phyloP scores from a whole-genome alignment of 139 green algal species.

The Volvox africanus region DNA sequence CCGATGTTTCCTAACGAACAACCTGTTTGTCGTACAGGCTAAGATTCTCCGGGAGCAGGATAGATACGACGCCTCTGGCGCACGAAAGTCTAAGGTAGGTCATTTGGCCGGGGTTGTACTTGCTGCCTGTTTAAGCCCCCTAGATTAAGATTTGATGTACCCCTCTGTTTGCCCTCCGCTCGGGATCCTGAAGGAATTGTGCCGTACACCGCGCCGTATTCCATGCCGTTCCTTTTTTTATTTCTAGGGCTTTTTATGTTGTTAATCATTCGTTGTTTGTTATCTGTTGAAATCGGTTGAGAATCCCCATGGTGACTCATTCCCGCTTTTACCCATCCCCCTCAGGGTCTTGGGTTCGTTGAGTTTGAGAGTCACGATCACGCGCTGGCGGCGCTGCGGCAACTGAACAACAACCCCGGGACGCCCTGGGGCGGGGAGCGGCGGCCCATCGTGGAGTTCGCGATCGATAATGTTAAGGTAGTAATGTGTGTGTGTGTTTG shows the following conservation, averaged over 20 bases:
- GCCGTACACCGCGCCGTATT: no score
- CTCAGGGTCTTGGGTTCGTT: conserved; percentile 88
- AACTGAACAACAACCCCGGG: conserved; percentile 97
- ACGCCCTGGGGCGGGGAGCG: conserved; percentile 66
- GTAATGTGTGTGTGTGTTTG: no score
- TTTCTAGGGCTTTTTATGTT: no score
- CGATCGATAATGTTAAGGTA: conserved; percentile 86
- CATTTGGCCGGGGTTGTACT: background rate
- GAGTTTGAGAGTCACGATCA: conserved; percentile 93
- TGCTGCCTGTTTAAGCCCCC: no score
- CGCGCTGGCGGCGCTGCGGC: conserved; percentile 88
- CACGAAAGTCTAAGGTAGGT: conserved; percentile 51
- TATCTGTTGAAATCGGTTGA: no score
- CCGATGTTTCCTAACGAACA: no score
- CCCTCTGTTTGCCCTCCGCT: no score
- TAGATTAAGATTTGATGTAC: no score
- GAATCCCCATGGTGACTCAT: no score
- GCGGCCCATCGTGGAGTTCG: conserved; percentile 93
- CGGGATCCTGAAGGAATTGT: no score
- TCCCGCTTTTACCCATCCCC: background rate
- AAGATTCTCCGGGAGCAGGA: conserved; percentile 90
- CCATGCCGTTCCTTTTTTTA: no score
- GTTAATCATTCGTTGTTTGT: no score
- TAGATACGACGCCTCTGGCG: conserved; percentile 47
- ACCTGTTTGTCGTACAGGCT: conserved; percentile 60